Base-by-base conservation (phyloP, 306 rosid species). In the Gleditsia sinensis region DNA sequence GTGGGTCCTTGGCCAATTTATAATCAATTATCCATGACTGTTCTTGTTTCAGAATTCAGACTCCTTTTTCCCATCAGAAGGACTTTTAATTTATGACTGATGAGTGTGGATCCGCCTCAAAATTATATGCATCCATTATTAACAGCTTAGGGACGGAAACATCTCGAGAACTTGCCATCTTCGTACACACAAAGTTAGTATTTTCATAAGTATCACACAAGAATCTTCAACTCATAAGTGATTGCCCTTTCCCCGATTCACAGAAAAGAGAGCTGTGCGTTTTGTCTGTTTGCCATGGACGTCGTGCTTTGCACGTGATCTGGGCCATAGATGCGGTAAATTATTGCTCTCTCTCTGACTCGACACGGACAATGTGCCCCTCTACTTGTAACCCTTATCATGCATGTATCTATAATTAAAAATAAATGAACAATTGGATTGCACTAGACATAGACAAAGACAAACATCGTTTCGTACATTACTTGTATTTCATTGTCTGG, bases 231-330 rank as follows among this genome's bases (percentile, higher is more conserved):
- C 45, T 59, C 49, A 42, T 17, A 14, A 42, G 49, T 14, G 1
- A 14, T 73, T 71, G 75, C 76, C 53, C 42, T 69, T 28, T 69
- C 57, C 27, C 12, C 66, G 71, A 64, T 67, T 63, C 40, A 60
- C 40, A 74, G 9, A 25, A 39, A n/a, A 24, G 54, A 37, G 17
- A 39, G 60, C 11, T 9, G 49, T 9, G 59, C 48, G 23, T 8
- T 54, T 71, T 81, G 78, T 81, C 78, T 66, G 45, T 42, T 39
- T 76, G 34, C 45, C 65, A 37, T 57, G 48, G 61, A 71, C 75
- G 28, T 16, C 30, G 69, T 71, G 86, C 80, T 53, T 12, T 54
- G 40, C 89, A 80, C 83, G 79, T 73, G 83, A 84, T 69, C 70
- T 69, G 65, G 74, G 69, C 80, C 64, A 63, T 25, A 42, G 59